These are phyloP conservation scores for Scheffersomyces lignosus DNA, from an alignment of 805 yeast genomes.

Conservation along the genomic window DNA sequence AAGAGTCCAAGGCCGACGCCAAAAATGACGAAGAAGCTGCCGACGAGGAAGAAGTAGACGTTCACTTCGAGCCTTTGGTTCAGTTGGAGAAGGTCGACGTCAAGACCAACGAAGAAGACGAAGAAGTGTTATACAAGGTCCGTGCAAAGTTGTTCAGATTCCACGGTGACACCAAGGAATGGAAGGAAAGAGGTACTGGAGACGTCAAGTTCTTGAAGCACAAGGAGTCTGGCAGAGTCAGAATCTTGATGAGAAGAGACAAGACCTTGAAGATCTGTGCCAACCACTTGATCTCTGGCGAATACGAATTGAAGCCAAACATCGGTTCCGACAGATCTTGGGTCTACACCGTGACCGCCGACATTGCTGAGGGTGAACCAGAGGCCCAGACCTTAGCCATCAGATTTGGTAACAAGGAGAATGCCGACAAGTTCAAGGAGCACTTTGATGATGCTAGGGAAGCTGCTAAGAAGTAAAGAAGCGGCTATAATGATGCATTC, in stretches of 20 bases:
- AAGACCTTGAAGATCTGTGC: conserved; percentile 98
- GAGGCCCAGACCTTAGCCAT: conserved; percentile 97
- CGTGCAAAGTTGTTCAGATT: conserved; percentile 95
- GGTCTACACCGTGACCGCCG: conserved; percentile 95
- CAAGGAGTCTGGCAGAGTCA: conserved; percentile 75
- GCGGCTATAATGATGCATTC: conserved; percentile 3
- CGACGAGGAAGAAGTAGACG: conserved; percentile 67
- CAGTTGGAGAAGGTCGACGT: conserved; percentile 94
- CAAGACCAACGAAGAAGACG: conserved; percentile 92
- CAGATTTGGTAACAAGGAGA: conserved; percentile 87
- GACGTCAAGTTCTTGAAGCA: conserved; percentile 95
- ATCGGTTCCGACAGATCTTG: conserved; percentile 97
- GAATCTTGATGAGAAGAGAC: conserved; percentile 98
- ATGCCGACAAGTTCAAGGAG: conserved; percentile 94
- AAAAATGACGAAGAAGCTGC: conserved; percentile 59
- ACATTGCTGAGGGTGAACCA: conserved; percentile 86
- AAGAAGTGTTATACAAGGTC: conserved; percentile 78
- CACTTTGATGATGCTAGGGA: conserved; percentile 84
- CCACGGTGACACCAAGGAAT: conserved; percentile 80
- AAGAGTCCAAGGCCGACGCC: conserved; percentile 27
- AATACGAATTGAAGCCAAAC: conserved; percentile 82
- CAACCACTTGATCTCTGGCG: conserved; percentile 85
- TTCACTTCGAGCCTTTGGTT: conserved; percentile 95
- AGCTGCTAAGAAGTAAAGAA: conserved; percentile 45
- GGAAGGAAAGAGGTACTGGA: conserved; percentile 99